Percentiles rank a stretch among this genome's conserved stretches.
Evolutionary conservation across 192 early-diverging fungal genomes (phyloP).

Genomic region (Glomus cerebriforme): DNA sequence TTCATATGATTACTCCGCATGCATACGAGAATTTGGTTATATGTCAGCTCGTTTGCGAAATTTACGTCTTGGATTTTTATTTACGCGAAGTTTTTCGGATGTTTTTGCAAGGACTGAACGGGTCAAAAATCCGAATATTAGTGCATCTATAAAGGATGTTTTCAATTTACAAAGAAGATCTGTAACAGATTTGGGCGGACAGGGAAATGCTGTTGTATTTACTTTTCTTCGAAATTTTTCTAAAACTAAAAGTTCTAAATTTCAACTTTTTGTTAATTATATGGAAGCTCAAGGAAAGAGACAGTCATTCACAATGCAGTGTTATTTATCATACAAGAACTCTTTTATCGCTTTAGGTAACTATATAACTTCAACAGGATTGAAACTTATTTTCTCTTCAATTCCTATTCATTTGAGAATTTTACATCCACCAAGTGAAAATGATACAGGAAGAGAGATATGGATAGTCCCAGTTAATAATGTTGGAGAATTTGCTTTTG

Average conservation of each 20-base stretch:
- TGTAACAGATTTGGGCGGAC: background rate
- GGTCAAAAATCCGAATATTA: conserved; percentile 36
- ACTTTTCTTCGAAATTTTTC: conserved; percentile 74
- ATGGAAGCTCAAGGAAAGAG: background rate
- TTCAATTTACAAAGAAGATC: conserved; percentile 51
- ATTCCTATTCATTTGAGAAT: conserved; percentile 57
- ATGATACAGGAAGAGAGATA: conserved; percentile 46
- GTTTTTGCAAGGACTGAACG: conserved; percentile 55
- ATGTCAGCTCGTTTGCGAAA: conserved; percentile 64
- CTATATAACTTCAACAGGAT: conserved; percentile 52
- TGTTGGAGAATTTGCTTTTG: conserved; percentile 64
- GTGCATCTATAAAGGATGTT: conserved; percentile 41
- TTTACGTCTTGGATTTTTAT: conserved; percentile 59
- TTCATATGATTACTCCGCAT: conserved; percentile 76
- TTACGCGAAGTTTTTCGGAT: conserved; percentile 61
- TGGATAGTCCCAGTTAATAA: conserved; percentile 64
- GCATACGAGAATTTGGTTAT: conserved; percentile 70
- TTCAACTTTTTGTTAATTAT: conserved; percentile 42
- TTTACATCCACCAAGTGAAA: conserved; percentile 22
- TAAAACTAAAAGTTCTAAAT: conserved; percentile 37
- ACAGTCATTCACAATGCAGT: conserved; percentile 38
- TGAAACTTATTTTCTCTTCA: conserved; percentile 58
- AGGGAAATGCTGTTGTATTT: conserved; percentile 41
- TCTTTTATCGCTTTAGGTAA: conserved; percentile 67
- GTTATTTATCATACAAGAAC: conserved; percentile 55